Conservation (phyloP, 305 asterid species). For the Fraxinus angustifolia region DNA sequence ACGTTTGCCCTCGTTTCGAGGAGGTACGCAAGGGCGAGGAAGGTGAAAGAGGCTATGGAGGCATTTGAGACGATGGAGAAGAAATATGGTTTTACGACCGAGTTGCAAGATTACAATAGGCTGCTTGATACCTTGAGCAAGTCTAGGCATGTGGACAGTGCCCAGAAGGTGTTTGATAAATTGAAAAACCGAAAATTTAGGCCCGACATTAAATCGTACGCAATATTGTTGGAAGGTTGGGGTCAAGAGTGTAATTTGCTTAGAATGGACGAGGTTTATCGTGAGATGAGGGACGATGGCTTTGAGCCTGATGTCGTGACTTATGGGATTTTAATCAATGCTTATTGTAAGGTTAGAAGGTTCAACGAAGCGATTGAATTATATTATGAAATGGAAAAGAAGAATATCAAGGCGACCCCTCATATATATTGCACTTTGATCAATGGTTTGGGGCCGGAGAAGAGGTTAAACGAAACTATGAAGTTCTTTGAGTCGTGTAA, state of each 20-base stretch:
- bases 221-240: slow-evolving; percentile 80
- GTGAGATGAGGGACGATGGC: slow-evolving; percentile 64
- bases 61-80: slow-evolving; percentile 78
- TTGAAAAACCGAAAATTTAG: slow-evolving; percentile 50
- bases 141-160: slow-evolving; percentile 54
- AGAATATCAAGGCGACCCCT: slow-evolving; percentile 57
- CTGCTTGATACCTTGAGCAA: slow-evolving; percentile 68
- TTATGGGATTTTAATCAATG: slow-evolving; percentile 67
- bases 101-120: slow-evolving; percentile 64
- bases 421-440: slow-evolving; percentile 82
- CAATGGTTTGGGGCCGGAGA: slow-evolving; percentile 71
- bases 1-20: slow-evolving; percentile 68
- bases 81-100: slow-evolving; percentile 55
- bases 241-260: slow-evolving; percentile 58
- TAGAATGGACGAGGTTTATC: slow-evolving; percentile 56
- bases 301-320: slow-evolving; percentile 69
- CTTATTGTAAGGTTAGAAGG: slow-evolving; percentile 57
- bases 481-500: slow-evolving; percentile 55
- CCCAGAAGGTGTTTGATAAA: slow-evolving; percentile 71
- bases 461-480: slow-evolving; percentile 52
- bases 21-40: slow-evolving; percentile 70
- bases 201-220: slow-evolving; percentile 63
- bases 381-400: slow-evolving; percentile 53
- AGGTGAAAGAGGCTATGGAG: slow-evolving; percentile 60
- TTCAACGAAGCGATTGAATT: slow-evolving; percentile 43